Conservation (phyloP, 306 rosid species). For the Trifolium repens region DNA sequence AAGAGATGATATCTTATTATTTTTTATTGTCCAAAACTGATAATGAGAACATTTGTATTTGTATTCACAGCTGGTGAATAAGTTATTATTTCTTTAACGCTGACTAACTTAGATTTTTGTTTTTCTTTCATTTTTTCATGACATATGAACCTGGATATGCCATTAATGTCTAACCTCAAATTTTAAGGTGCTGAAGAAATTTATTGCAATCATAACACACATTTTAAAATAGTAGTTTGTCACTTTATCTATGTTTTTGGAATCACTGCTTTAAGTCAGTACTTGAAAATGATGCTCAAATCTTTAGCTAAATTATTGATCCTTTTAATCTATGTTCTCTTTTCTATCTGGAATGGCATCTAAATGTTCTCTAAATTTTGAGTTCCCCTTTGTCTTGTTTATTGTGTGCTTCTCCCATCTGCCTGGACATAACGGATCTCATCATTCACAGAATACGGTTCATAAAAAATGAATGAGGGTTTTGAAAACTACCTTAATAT, state of each 20-base stretch:
- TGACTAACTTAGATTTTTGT: background rate
- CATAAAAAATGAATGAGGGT: constrained; percentile 5
- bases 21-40: background rate
- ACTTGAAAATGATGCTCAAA: constrained; percentile 23
- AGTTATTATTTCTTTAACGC: background rate
- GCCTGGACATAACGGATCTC: background rate
- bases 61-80: constrained; percentile 1
- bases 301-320: constrained; percentile 6
- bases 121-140: background rate
- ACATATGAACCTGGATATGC: constrained; percentile 20
- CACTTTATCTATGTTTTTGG: constrained; percentile 1
- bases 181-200: constrained; percentile 26
- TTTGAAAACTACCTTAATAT: constrained; percentile 29
- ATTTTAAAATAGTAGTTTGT: constrained; percentile 5
- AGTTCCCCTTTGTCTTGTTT: constrained; percentile 9
- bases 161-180: constrained; percentile 14
- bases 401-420: constrained; percentile 6
- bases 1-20: background rate
- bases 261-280: constrained; percentile 14
- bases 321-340: background rate
- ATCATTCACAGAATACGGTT: background rate
- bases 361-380: constrained; percentile 12
- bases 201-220: background rate
- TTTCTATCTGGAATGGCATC: constrained; percentile 29
- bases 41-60: constrained; percentile 1